Evolutionary conservation across 768 basidiomycete genomes (phyloP).

Genomic region (Leccinum fibrillosum): DNA sequence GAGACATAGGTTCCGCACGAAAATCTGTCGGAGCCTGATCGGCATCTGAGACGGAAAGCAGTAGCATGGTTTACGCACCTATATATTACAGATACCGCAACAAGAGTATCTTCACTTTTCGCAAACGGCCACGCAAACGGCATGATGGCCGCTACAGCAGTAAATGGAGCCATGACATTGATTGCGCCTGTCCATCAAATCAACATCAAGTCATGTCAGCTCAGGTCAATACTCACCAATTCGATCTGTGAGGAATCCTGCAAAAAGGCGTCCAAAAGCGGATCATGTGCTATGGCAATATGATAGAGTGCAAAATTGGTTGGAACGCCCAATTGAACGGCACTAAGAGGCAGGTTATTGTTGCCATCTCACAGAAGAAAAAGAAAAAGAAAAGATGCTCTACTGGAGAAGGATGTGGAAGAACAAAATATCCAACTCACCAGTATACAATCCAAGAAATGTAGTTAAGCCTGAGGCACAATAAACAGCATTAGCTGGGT

Average conservation of each 20-base stretch:
- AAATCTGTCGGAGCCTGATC: slow-evolving; percentile 37
- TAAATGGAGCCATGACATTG: slow-evolving; percentile 67
- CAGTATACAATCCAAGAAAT: slow-evolving; percentile 73
- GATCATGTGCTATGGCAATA: slow-evolving; percentile 69
- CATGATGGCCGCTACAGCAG: slow-evolving; percentile 50
- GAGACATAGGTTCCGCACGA: slow-evolving; percentile 61
- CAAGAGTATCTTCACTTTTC: slow-evolving; percentile 36
- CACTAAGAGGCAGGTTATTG: slow-evolving; percentile 48
- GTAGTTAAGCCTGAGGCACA: slow-evolving; percentile 46
- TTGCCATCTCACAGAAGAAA: not conserved
- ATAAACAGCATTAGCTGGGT: slow-evolving; percentile 49
- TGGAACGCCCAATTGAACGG: slow-evolving; percentile 46
- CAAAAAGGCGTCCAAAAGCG: slow-evolving; percentile 54
- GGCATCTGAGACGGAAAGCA: not conserved
- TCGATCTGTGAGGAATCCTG: slow-evolving; percentile 53
- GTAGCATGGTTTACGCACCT: slow-evolving; percentile 42
- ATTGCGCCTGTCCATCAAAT: slow-evolving; percentile 45
- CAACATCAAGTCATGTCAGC: not conserved
- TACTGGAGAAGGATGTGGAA: no score
- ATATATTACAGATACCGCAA: slow-evolving; percentile 58
- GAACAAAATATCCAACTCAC: slow-evolving; percentile 31
- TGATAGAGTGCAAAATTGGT: slow-evolving; percentile 58
- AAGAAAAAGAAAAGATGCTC: not conserved
- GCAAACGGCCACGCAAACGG: slow-evolving; percentile 75
- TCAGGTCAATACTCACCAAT: slow-evolving; percentile 36